Base-by-base conservation (phyloP, 2,329 filamentous ascomycete genomes). In the Fusarium austroafricanum region DNA sequence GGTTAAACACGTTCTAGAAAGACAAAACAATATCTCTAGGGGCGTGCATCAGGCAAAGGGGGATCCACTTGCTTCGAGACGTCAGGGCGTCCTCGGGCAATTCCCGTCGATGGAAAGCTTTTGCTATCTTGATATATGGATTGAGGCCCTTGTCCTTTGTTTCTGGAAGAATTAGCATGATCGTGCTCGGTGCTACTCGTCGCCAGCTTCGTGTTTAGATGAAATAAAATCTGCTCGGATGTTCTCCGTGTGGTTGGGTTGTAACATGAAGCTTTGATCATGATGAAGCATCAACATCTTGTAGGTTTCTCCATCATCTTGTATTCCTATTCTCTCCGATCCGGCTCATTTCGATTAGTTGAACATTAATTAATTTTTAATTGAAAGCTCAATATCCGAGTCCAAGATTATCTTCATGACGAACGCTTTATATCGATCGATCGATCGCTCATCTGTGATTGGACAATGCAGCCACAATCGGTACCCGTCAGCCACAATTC, bases 21-120 rank as follows among this genome's bases (percentile, higher is more conserved):
- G 29, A 20, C 10, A 51, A 44, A 55, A 54, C 53, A 45, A 46
- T n/a, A 37, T 39, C 42, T 37, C 18, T 15, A 31, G 33, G 61
- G 67, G 58, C 18, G 52, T 66, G 50, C n/a, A 10, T 14, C 31
- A 39, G 33, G 42, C 15, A 17, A 45, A 21, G 26, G 9, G 10
- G 10, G 33, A 63, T 67, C 61, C 66, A 60, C 61, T 46, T 33
- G 31, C 44, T 60, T 63, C 20, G 56, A 51, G 14, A 40, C 37
- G 49, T 49, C 57, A 43, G 37, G 55, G 61, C 52, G 57, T 64
- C 57, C 60, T 70, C 67, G 67, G 67, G 55, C 67, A 70, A 70
- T 67, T 70, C 67, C 67, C 67, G 67, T 70, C n/a, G 10, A 62
- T 51, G 39, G 15, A 37, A 52, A 39, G 15, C 40, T 53, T 21